Conservation (phyloP, 2,329 filamentous ascomycete genomes). For the Trichoderma semiorbis region DNA sequence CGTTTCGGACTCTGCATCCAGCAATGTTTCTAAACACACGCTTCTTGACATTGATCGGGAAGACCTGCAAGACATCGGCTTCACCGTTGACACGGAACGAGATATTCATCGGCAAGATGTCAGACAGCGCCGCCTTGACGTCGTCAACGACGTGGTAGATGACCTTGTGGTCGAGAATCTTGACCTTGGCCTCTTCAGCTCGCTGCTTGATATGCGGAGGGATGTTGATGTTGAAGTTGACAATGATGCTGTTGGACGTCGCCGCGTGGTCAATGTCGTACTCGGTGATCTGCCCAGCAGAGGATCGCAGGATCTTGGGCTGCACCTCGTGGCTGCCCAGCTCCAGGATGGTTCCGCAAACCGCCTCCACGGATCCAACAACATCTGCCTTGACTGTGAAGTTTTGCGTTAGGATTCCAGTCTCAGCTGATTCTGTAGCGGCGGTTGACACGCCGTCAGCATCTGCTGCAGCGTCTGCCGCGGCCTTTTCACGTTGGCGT, state of each 20-base stretch:
- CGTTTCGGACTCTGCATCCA: slow-evolving; percentile 83
- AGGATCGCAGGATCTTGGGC: slow-evolving; percentile 71
- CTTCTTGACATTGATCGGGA: slow-evolving; percentile 77
- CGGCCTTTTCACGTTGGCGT: slow-evolving; percentile 54
- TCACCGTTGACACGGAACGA: slow-evolving; percentile 75
- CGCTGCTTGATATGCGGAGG: slow-evolving; percentile 64
- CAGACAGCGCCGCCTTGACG: slow-evolving; percentile 64
- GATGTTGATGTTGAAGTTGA: slow-evolving; percentile 80
- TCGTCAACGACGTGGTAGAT: slow-evolving; percentile 79
- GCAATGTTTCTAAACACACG: slow-evolving; percentile 72
- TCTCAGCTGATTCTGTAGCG: slow-evolving; percentile 34
- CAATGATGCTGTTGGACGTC: slow-evolving; percentile 68
- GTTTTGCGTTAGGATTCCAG: slow-evolving; percentile 57
- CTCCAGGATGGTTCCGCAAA: slow-evolving; percentile 70
- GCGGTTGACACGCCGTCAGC: slow-evolving; percentile 32
- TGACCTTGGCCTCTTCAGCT: slow-evolving; percentile 69
- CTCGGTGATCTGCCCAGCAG: slow-evolving; percentile 75
- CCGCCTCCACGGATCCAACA: slow-evolving; percentile 87
- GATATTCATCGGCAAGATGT: slow-evolving; percentile 64
- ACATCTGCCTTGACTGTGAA: slow-evolving; percentile 94
- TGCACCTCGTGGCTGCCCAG: slow-evolving; percentile 83
- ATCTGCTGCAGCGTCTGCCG: slow-evolving; percentile 36
- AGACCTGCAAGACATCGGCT: slow-evolving; percentile 78
- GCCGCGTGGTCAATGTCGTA: slow-evolving; percentile 87
- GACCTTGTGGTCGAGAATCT: slow-evolving; percentile 79